phyloP scores from a whole-genome alignment of 2,329 filamentous ascomycete genomes.

The Pseudopithomyces chartarum region DNA sequence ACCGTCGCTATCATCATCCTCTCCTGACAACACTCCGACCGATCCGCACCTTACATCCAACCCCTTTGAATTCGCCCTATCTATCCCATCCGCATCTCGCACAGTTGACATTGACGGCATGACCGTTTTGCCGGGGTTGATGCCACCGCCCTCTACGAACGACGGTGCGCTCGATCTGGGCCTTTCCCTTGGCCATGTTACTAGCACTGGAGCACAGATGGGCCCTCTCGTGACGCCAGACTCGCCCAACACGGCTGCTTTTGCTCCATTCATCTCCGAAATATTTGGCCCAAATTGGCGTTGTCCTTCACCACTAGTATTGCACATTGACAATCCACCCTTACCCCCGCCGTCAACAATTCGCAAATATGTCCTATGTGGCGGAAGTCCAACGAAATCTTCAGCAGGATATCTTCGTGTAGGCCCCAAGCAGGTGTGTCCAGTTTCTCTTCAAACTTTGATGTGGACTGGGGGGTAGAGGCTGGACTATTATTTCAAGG shows the following conservation, averaged over 20 bases:
- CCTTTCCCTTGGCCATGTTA: constrained; percentile 21
- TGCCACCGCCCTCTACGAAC: constrained; percentile 2
- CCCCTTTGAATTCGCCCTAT: constrained; percentile 20
- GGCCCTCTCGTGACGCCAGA: constrained; percentile 20
- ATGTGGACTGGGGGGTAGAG: constrained; percentile 22
- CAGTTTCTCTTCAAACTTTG: constrained; percentile 13
- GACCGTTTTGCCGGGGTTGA: constrained; percentile 25
- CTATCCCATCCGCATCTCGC: constrained; percentile 8
- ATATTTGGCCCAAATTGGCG: constrained; percentile 37
- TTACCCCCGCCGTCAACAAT: neutral
- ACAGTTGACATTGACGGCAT: constrained; percentile 41
- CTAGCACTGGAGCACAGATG: constrained; percentile 18
- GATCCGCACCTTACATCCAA: constrained; percentile 9
- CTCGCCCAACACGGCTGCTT: constrained; percentile 17
- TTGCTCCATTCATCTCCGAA: constrained; percentile 38
- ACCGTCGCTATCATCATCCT: constrained; percentile 13
- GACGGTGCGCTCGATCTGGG: constrained; percentile 14
- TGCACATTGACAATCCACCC: constrained; percentile 32
- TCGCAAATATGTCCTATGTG: constrained; percentile 29
- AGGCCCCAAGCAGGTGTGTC: constrained; percentile 14
- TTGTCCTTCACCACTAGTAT: constrained; percentile 34
- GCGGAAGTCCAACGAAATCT: constrained; percentile 39
- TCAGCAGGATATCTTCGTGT: constrained; percentile 30
- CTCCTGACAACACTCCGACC: constrained; percentile 7
- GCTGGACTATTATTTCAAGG: constrained; percentile 34